These are phyloP conservation scores for Hortiboletus rubellus DNA, from an alignment of 1,284 basidiomycete genomes.

Conservation along the genomic window DNA sequence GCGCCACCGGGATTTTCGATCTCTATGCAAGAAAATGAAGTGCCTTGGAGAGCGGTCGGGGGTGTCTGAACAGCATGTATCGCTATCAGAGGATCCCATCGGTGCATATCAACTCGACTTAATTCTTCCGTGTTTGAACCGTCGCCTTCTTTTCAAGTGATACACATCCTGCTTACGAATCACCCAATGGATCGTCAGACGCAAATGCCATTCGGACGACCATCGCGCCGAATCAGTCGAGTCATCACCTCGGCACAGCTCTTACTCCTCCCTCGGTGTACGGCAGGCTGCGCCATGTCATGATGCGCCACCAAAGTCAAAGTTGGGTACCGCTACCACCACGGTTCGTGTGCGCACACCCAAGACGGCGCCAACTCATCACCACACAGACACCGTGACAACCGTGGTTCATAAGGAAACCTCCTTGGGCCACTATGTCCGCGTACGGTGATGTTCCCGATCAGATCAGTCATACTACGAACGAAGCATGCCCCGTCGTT, in stretches of 20 bases:
- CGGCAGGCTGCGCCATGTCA: not conserved
- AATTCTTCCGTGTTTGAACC: not conserved
- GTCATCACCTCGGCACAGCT: slow-evolving; percentile 12
- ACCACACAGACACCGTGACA: slow-evolving; percentile 9
- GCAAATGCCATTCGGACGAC: slow-evolving; percentile 2
- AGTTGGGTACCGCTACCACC: not conserved
- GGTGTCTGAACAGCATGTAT: too few relatives aligned
- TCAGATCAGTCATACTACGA: slow-evolving; percentile 1
- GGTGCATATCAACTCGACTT: not conserved
- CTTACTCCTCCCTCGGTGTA: not conserved
- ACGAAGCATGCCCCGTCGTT: not conserved
- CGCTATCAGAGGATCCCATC: not conserved
- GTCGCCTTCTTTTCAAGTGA: not conserved
- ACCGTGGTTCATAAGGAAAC: slow-evolving; percentile 1
- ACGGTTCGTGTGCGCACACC: not conserved
- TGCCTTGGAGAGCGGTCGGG: not conserved
- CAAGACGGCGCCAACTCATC: slow-evolving; percentile 3
- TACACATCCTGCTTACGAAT: slow-evolving; percentile 9
- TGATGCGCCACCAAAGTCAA: not conserved
- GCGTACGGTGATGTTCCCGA: slow-evolving; percentile 5
- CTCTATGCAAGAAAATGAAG: slow-evolving; percentile 7
- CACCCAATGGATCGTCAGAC: slow-evolving; percentile 10
- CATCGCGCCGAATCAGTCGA: slow-evolving; percentile 6
- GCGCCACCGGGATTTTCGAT: slow-evolving; percentile 12
- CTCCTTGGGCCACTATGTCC: slow-evolving; percentile 9